These are phyloP conservation scores for Canavalia ensiformis DNA, from an alignment of 306 rosid species.

Conservation along the genomic window DNA sequence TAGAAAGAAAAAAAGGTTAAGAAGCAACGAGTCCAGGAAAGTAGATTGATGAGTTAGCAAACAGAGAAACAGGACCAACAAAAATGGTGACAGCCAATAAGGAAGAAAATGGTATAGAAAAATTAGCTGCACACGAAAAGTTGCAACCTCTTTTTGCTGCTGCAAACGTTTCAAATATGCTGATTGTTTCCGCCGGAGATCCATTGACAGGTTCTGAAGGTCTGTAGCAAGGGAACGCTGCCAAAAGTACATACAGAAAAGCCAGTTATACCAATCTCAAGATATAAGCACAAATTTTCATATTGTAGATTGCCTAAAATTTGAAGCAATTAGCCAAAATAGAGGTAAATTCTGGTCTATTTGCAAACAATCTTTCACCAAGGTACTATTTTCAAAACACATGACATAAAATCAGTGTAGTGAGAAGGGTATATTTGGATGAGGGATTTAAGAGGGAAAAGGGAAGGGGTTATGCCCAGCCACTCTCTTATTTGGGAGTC, in stretches of 20 bases:
- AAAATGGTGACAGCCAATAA: not conserved
- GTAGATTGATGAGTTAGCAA: not conserved
- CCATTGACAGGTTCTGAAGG: slow-evolving; percentile 83
- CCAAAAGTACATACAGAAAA: slow-evolving; percentile 51
- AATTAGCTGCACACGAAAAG: slow-evolving; percentile 29
- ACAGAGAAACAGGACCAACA: slow-evolving; percentile 7
- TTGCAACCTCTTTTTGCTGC: slow-evolving; percentile 79
- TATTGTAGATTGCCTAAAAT: slow-evolving; percentile 6
- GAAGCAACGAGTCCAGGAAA: not conserved
- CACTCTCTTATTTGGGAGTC: not conserved
- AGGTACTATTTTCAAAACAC: slow-evolving; percentile 19
- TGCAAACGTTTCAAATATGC: slow-evolving; percentile 71
- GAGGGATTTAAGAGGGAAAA: not conserved
- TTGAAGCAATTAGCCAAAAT: not conserved
- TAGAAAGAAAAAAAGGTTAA: slow-evolving; percentile 14
- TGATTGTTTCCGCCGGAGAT: slow-evolving; percentile 79
- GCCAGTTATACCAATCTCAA: slow-evolving; percentile 44
- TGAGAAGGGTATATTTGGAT: slow-evolving; percentile 4
- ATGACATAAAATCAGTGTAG: slow-evolving; percentile 15
- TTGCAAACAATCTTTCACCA: not conserved
- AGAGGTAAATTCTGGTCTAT: not conserved
- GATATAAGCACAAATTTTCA: slow-evolving; percentile 28
- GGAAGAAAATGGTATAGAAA: slow-evolving; percentile 7
- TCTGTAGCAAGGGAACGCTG: slow-evolving; percentile 91
- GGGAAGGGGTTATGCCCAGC: not conserved